Evolutionary conservation across 768 basidiomycete species (phyloP).

Genomic region (Pisolithus microcarpus): DNA sequence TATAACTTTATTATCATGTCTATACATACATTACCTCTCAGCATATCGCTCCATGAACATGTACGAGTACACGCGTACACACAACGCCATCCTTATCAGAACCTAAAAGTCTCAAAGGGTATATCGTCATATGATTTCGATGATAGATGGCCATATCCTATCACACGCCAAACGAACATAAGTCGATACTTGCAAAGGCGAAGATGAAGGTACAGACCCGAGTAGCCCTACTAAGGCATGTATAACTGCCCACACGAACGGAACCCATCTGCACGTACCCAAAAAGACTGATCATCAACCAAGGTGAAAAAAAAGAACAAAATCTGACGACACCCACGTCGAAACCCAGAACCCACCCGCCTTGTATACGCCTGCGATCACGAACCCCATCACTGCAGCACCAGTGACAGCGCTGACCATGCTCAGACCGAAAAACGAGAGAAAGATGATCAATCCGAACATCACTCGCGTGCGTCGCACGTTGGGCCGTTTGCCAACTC

Average conservation of each 20-base stretch:
- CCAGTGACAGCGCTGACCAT: conserved; percentile 33
- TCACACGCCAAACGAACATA: background rate
- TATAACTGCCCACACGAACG: conserved; percentile 36
- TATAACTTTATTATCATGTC: no score
- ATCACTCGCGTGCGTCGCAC: conserved; percentile 30
- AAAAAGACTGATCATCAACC: background rate
- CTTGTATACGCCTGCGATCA: conserved; percentile 33
- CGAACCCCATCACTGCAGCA: conserved; percentile 32
- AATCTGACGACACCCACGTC: conserved; percentile 26
- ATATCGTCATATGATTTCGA: conserved; percentile 32
- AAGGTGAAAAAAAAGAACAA: background rate
- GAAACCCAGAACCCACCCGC: conserved; percentile 34
- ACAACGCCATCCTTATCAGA: background rate
- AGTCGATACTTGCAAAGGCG: background rate
- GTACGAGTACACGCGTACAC: no score
- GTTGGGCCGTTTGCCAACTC: conserved; percentile 21
- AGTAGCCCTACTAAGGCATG: conserved; percentile 35
- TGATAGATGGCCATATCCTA: conserved; percentile 38
- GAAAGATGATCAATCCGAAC: conserved; percentile 35
- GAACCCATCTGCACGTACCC: conserved; percentile 30
- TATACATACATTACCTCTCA: no score
- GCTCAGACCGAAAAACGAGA: conserved; percentile 29
- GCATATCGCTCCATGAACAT: no score
- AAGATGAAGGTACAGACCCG: conserved; percentile 23
- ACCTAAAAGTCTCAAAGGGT: background rate